Evolutionary conservation across 169 alveolate species (phyloP).

Genomic region (Cryptosporidium viatorum): DNA sequence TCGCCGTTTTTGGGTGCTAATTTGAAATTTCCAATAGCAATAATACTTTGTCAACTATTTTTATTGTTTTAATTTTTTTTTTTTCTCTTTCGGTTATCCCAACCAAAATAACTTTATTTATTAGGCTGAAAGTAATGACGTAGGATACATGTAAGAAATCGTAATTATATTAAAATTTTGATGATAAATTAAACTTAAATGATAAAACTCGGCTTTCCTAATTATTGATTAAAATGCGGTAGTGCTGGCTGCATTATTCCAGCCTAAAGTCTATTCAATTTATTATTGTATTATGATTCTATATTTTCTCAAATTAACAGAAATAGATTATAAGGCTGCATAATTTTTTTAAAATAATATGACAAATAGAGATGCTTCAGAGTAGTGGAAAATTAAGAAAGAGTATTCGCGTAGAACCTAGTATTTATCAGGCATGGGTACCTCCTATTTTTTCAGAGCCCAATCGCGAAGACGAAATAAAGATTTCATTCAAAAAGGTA

Average conservation of each 20-base stretch:
- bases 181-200: background rate
- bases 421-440: constrained; percentile 72
- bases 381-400: constrained; percentile 76
- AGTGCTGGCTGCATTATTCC: constrained; percentile 7
- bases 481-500: constrained; percentile 52
- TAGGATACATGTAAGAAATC: background rate
- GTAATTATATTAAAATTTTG: background rate
- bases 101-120: no score
- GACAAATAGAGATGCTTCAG: constrained; percentile 68
- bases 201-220: background rate
- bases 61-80: no score
- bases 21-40: no score
- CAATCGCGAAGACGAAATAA: constrained; percentile 19
- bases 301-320: background rate
- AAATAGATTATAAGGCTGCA: constrained; percentile 1
- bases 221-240: constrained; percentile 49
- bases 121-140: background rate
- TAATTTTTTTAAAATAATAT: constrained; percentile 44
- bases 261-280: constrained; percentile 7
- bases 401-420: constrained; percentile 68
- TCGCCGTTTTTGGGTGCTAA: no score
- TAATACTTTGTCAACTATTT: background rate
- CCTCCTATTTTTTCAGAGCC: constrained; percentile 56
- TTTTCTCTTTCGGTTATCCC: background rate
- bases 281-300: constrained; percentile 40